Evolutionary conservation across 352 stramenopile genomes (phyloP).

Genomic region (Globisporangium okanoganense): DNA sequence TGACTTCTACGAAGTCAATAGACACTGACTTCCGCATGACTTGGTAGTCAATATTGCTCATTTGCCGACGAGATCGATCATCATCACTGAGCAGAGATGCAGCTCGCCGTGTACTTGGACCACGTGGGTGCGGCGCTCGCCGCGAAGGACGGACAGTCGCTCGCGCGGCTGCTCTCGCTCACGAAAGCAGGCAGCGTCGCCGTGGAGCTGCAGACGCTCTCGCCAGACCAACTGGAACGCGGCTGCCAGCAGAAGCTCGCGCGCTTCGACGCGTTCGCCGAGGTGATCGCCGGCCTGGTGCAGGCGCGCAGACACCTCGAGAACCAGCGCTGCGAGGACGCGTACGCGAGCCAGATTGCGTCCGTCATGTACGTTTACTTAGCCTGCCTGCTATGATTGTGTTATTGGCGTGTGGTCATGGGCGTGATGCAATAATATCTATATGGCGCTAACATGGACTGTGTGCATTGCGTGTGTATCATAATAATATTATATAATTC

Average conservation of each 20-base stretch:
- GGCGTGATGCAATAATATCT: no score
- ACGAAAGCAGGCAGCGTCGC: constrained; percentile 22
- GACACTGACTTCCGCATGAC: no score
- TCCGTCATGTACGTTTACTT: constrained; percentile 51
- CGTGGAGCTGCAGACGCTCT: constrained; percentile 45
- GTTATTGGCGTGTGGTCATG: constrained; percentile 3
- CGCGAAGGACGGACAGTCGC: constrained; percentile 37
- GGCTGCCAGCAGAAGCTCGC: constrained; percentile 51
- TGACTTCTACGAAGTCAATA: no score
- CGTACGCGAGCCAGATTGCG: constrained; percentile 62
- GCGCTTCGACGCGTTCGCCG: constrained; percentile 46
- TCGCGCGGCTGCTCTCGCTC: constrained; percentile 55
- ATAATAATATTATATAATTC: neutral
- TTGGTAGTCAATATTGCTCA: no score
- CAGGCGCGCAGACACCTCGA: constrained; percentile 60
- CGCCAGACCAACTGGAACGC: constrained; percentile 45
- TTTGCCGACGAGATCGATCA: neutral
- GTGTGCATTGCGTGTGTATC: neutral
- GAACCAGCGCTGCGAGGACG: constrained; percentile 38
- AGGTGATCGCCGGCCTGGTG: constrained; percentile 61
- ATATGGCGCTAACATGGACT: neutral
- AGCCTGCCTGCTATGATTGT: neutral
- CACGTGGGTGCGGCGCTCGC: constrained; percentile 48
- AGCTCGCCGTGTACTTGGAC: constrained; percentile 59
- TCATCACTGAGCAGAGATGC: constrained; percentile 26